Conservation (phyloP, 73 alveolate species). For the Tetrahymena thermophila region DNA sequence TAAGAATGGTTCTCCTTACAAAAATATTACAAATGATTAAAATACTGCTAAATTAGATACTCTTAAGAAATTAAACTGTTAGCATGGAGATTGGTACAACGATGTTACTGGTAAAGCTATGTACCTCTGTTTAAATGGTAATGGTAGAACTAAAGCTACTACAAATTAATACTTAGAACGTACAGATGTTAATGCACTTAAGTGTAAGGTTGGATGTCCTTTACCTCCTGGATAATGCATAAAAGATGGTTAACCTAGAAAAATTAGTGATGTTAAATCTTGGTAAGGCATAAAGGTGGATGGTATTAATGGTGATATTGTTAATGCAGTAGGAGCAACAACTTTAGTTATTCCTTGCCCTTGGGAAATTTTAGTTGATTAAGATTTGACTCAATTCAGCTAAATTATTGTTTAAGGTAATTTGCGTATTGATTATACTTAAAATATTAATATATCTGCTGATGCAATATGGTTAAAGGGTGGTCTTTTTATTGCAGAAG, state of each 20-base stretch:
- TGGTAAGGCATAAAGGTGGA: conserved; percentile 9
- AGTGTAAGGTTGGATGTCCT: conserved; percentile 17
- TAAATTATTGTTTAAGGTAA: conserved; percentile 18
- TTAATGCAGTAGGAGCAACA: background rate
- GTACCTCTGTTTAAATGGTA: conserved; percentile 15
- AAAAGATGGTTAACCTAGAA: background rate
- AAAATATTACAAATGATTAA: background rate
- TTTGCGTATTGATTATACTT: background rate
- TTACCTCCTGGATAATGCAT: background rate
- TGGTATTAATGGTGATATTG: background rate
- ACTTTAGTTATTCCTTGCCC: background rate
- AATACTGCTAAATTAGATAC: background rate
- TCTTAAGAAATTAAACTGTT: background rate
- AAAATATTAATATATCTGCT: conserved; percentile 8
- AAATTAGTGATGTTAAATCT: conserved; percentile 5
- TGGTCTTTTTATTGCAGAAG: conserved; percentile 38
- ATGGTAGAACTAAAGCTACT: background rate
- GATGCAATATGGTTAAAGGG: conserved; percentile 10
- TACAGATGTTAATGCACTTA: conserved; percentile 15
- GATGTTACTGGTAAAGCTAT: conserved; percentile 14
- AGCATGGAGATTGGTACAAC: conserved; percentile 37
- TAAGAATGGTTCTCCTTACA: background rate
- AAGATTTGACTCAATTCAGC: background rate
- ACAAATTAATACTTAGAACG: background rate
- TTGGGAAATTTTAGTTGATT: background rate